Base-by-base conservation (phyloP, 2,329 filamentous ascomycete genomes). In the Talaromyces funiculosus region DNA sequence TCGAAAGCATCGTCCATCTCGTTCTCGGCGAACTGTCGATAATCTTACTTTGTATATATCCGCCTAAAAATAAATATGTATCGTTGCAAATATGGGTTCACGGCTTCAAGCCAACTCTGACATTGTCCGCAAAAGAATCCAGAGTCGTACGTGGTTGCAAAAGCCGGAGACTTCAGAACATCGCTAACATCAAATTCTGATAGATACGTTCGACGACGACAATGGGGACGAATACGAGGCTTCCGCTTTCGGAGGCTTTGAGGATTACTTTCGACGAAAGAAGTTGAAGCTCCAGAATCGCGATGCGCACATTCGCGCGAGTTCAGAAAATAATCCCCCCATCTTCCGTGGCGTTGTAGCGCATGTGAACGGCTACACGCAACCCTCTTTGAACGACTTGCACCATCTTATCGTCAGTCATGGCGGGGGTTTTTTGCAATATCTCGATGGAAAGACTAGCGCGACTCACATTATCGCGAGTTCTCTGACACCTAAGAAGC, bases 201-300 rank as follows among this genome's bases (percentile, higher is more conserved):
- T 66, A 80, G 78, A 96, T 75, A 83, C 81, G 2, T 97, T 97
- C 72, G 80, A 87, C 2, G 82, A 89, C 64, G 92, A 97, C 72
- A 83, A 84, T 24, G 93, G 94, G 61, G 93, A 97, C 61, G 95
- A 99, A 73, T 99, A 99, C 73, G 86, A 88, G 61, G 85, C 82
- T 1, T 97, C 92, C 64, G 85, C 84, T 57, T 99, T 97, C 74
- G 90, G 91, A 26, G 93, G 92, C 8, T 95, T 97, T 69, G 77
- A 81, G 24, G 93, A 97, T 70, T 99, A 97, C 74, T 95, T 97
- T 72, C 84, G 92, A 54, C 87, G 92, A 60, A 99, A 99, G 80
- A 97, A 96, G 81, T 86, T 96, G 74, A 99, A 99, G 72, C 82
- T 99, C 3, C 94, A 97, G 74, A 99, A 99, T 69, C 84, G 94